These are phyloP conservation scores for Cutaneotrichosporon daszewskae DNA, from an alignment of 1,284 basidiomycete genomes.

Conservation along the genomic window DNA sequence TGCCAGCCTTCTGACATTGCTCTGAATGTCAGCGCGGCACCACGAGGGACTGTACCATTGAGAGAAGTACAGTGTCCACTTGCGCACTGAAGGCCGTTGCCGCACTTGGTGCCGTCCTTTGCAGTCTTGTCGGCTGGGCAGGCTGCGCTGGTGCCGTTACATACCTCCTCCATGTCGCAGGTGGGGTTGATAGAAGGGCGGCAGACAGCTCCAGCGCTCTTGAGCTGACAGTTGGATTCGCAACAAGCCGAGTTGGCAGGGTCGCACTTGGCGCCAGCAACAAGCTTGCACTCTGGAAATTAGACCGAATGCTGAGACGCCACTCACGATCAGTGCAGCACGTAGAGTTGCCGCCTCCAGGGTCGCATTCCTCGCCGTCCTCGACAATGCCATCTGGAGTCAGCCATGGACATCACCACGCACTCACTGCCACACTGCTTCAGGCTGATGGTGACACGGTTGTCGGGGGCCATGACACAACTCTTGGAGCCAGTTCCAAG, in stretches of 20 bases:
- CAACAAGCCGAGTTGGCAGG: slow-evolving; percentile 74
- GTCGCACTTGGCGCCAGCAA: slow-evolving; percentile 67
- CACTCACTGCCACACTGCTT: slow-evolving; percentile 48
- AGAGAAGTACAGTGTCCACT: slow-evolving; percentile 75
- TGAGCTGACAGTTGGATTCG: slow-evolving; percentile 63
- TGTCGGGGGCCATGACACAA: slow-evolving; percentile 3
- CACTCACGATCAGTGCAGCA: slow-evolving; percentile 70
- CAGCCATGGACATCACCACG: slow-evolving; percentile 31
- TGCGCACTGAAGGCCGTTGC: slow-evolving; percentile 67
- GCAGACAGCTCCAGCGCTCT: slow-evolving; percentile 60
- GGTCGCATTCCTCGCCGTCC: slow-evolving; percentile 78
- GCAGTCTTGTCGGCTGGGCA: slow-evolving; percentile 67
- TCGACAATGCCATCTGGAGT: slow-evolving; percentile 52
- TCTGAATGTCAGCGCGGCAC: slow-evolving; percentile 32
- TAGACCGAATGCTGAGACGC: too few species aligned
- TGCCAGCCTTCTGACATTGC: slow-evolving; percentile 72
- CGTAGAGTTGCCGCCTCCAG: slow-evolving; percentile 59
- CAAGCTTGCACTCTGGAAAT: slow-evolving; percentile 68
- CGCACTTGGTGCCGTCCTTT: slow-evolving; percentile 67
- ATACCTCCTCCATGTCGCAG: slow-evolving; percentile 75
- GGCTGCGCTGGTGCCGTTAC: slow-evolving; percentile 64
- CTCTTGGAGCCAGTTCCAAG: neutral
- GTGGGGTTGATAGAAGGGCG: slow-evolving; percentile 60
- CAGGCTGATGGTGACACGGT: slow-evolving; percentile 33
- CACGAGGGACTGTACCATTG: slow-evolving; percentile 53